Evolutionary conservation across 176 grass and related monocot genomes (phyloP).

Genomic region (Themeda triandra): DNA sequence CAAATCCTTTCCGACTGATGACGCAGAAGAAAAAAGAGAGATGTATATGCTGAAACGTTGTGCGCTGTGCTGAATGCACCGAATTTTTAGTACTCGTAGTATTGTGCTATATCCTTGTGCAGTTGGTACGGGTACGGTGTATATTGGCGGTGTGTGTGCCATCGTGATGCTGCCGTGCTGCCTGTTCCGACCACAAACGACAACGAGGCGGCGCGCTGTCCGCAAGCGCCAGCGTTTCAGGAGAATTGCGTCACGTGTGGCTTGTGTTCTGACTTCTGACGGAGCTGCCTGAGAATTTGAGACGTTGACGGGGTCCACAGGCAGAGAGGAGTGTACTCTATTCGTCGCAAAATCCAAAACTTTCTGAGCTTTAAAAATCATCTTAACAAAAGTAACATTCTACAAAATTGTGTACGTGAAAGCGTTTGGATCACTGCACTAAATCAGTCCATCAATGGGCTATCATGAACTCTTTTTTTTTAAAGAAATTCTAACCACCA

Average conservation of each 20-base stretch:
- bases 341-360: background rate
- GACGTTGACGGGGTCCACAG: background rate
- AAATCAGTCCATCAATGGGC: background rate
- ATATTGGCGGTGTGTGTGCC: background rate
- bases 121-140: background rate
- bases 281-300: background rate
- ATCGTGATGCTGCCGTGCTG: background rate
- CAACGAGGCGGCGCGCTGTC: background rate
- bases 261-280: background rate
- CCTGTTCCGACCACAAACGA: background rate
- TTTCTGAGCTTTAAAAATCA: background rate
- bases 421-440: background rate
- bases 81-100: background rate
- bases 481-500: background rate
- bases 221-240: background rate
- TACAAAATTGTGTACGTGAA: background rate
- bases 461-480: background rate
- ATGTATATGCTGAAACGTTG: background rate
- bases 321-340: background rate
- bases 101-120: background rate
- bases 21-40: background rate
- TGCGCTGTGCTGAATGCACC: background rate
- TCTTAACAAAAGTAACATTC: background rate
- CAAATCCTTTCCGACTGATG: background rate
- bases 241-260: background rate